Evolutionary conservation across 2,329 filamentous ascomycete genomes (phyloP), one percentile per base, ranked within the genome.

Genomic region (Fusarium sterilihyphosum): DNA sequence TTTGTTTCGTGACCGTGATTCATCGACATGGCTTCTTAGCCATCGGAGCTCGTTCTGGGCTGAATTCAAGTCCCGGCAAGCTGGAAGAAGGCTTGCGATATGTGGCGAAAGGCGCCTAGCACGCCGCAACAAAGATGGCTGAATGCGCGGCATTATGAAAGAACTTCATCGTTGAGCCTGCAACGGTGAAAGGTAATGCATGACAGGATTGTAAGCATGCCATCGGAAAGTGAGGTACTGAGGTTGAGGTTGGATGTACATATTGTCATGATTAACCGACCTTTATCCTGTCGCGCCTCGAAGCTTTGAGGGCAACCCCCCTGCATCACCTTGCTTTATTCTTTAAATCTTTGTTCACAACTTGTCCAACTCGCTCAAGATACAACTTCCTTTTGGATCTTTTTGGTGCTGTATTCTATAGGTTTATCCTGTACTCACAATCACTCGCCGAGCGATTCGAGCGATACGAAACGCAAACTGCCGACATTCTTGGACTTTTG

Each of bases 21-120:
- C 76, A 41, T 85, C 81, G 72, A 88, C 86, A 78, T 93, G 89
- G 72, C 92, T 87, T 58, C 84, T 86, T 60, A 96, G 88, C 93
- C 93, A 96, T 78, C 92, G 88, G 59, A 95, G 84, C 84, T 96
- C 93, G 78, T 90, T 91, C 61, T 85, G 84, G 11, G 92, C 91
- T 8, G 91, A 90, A n/a, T 81, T 79, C 6, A 94, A 79, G 76
- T 90, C 88, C 68, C 91, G 87, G 74, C 92, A 93, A 14, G 87
- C 87, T 20, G 87, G 89, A 4, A 96, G 87, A 9, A 96, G 87
- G 5, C 85, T 80, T 13, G 89, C 85, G 10, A 93, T 85, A 57
- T 91, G 82, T 3, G 88, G 85, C 24, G 90, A 89, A 74, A 88
- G 84, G 14, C 81, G 80, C 71, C 83, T 83, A 67, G 91, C 91